phyloP scores from a whole-genome alignment of 169 alveolate species.

The Fabrea salina region DNA sequence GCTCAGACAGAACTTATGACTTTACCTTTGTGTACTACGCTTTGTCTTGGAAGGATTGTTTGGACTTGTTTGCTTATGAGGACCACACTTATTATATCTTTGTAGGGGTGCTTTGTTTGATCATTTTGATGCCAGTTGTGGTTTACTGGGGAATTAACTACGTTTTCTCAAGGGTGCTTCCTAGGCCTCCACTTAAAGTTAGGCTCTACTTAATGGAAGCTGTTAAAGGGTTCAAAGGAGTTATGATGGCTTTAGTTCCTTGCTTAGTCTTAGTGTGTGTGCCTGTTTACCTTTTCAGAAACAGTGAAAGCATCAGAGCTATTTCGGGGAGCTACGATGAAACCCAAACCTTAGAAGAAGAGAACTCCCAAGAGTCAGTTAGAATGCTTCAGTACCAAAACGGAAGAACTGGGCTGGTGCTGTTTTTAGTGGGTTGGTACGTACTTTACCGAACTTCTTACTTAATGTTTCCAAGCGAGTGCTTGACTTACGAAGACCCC shows the following conservation, averaged over 20 bases:
- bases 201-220: conserved; percentile 4
- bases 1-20: neutral
- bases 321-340: conserved; percentile 13
- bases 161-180: neutral
- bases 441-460: neutral
- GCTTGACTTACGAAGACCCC: neutral
- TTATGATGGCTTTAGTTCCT: neutral
- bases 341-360: neutral
- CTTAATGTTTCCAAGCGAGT: neutral
- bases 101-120: conserved; percentile 7
- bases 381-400: neutral
- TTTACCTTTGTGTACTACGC: neutral
- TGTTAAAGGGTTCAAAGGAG: neutral
- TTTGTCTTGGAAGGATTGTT: conserved; percentile 24
- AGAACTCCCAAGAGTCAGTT: neutral
- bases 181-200: conserved; percentile 18
- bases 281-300: neutral
- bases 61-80: conserved; percentile 23
- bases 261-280: neutral
- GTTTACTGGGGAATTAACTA: conserved; percentile 15
- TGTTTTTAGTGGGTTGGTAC: conserved; percentile 13
- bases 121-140: neutral
- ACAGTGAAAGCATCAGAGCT: neutral
- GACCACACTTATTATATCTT: conserved; percentile 8
- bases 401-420: neutral